Percentiles rank a stretch among this genome's conserved stretches.
Evolutionary conservation across 1,139 yeast species (phyloP).

Genomic region (Kazachstania sp.): DNA sequence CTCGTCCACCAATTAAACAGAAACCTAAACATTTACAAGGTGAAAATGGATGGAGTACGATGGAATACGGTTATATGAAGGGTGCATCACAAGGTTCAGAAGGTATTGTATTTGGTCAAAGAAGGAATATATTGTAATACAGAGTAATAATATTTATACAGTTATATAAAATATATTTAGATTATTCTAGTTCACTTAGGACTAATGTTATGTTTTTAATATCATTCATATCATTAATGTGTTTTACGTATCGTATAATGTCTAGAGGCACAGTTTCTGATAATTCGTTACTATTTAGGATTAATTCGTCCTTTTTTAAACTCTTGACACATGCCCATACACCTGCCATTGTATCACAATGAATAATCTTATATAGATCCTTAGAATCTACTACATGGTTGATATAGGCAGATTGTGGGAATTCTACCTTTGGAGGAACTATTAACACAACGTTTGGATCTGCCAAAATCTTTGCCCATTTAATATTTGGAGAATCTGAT

Average conservation of each 20-base stretch:
- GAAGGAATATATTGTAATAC: slow-evolving; percentile 35
- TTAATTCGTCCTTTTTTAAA: slow-evolving; percentile 29
- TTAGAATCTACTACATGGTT: slow-evolving; percentile 3
- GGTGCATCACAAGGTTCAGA: slow-evolving; percentile 48
- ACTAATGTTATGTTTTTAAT: not conserved
- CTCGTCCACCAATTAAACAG: slow-evolving; percentile 32
- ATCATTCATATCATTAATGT: slow-evolving; percentile 15
- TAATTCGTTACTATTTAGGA: slow-evolving; percentile 31
- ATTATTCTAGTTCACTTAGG: not conserved
- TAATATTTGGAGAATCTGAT: slow-evolving; percentile 7
- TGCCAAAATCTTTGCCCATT: slow-evolving; percentile 23
- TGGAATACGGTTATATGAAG: slow-evolving; percentile 50
- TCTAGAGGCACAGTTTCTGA: slow-evolving; percentile 25
- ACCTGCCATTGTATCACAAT: slow-evolving; percentile 34
- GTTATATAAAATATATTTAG: not conserved
- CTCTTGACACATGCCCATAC: slow-evolving; percentile 39
- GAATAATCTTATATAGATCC: slow-evolving; percentile 29
- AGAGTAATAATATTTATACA: not conserved
- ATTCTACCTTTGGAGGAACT: slow-evolving; percentile 15
- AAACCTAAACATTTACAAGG: slow-evolving; percentile 29
- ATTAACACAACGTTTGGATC: slow-evolving; percentile 15
- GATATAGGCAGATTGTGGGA: slow-evolving; percentile 3
- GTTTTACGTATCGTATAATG: slow-evolving; percentile 25
- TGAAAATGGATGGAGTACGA: slow-evolving; percentile 44
- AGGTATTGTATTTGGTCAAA: slow-evolving; percentile 42